These are phyloP conservation scores for Serendipita sp. DNA, from an alignment of 768 basidiomycete genomes.

Conservation along the genomic window DNA sequence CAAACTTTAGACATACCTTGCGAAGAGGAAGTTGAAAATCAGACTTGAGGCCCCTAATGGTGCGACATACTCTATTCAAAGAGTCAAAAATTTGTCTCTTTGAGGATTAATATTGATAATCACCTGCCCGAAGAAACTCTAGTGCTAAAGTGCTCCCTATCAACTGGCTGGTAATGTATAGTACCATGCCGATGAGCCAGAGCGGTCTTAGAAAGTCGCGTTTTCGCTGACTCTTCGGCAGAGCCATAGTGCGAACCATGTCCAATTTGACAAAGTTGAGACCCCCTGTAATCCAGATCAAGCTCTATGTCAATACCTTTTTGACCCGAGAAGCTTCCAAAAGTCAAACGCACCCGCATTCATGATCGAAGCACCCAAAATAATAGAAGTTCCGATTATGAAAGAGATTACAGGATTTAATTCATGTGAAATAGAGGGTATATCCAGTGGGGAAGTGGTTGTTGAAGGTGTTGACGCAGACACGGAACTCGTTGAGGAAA, in stretches of 20 bases:
- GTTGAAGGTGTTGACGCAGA: background rate
- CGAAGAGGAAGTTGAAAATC: constrained; percentile 93
- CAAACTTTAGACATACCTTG: constrained; percentile 20
- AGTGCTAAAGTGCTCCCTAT: constrained; percentile 77
- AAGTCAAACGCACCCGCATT: constrained; percentile 41
- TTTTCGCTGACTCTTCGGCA: constrained; percentile 60
- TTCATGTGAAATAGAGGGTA: background rate
- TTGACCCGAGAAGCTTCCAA: background rate
- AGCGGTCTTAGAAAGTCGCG: constrained; percentile 70
- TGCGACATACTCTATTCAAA: constrained; percentile 70
- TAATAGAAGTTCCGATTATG: constrained; percentile 73
- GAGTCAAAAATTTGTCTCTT: constrained; percentile 11
- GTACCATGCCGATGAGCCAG: constrained; percentile 81
- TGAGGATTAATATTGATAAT: background rate
- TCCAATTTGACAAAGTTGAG: constrained; percentile 89
- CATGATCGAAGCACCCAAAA: constrained; percentile 66
- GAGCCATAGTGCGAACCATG: constrained; percentile 58
- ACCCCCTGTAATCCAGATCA: constrained; percentile 28
- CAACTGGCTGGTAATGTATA: constrained; percentile 85
- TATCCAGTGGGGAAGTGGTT: background rate
- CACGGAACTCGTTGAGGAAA: background rate
- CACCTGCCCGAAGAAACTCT: constrained; percentile 75
- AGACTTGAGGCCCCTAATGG: constrained; percentile 86
- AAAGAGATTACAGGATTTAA: constrained; percentile 47
- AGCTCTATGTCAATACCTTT: background rate